phyloP scores from a whole-genome alignment of 345 rosid genomes.

The Fremontodendron californicum region DNA sequence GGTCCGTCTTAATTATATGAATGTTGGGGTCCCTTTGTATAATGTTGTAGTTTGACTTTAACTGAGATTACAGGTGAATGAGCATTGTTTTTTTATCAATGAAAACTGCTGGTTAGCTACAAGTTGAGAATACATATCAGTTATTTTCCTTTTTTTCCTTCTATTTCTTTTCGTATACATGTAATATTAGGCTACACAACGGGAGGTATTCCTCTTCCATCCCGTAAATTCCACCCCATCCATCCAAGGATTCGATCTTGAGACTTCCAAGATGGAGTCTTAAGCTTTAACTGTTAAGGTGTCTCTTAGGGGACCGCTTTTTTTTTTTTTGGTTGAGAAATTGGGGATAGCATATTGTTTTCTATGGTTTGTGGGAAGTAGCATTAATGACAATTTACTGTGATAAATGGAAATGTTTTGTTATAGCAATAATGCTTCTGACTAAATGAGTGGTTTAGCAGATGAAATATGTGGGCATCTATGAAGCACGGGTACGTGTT shows the following conservation, averaged over 20 bases:
- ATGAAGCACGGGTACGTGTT: no score
- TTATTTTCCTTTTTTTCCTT: no score
- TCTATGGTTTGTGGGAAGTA: background rate
- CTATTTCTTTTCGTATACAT: background rate
- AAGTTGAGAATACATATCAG: background rate
- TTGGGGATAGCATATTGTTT: background rate
- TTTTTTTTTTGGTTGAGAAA: no score
- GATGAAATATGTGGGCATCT: background rate
- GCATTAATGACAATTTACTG: background rate
- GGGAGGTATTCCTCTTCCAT: background rate
- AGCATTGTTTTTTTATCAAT: background rate
- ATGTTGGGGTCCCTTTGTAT: background rate
- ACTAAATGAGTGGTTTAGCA: background rate
- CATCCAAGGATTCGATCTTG: background rate
- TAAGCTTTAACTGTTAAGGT: background rate
- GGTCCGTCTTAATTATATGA: background rate
- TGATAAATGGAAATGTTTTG: background rate
- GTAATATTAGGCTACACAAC: background rate
- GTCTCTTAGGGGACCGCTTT: background rate
- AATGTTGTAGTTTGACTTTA: background rate
- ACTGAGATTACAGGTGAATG: background rate
- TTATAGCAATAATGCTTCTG: background rate
- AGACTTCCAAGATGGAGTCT: background rate
- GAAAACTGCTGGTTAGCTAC: constrained; percentile 7
- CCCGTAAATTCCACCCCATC: background rate